phyloP scores from a whole-genome alignment of 2,329 filamentous ascomycete genomes.

The Ophiostoma tasmaniense region DNA sequence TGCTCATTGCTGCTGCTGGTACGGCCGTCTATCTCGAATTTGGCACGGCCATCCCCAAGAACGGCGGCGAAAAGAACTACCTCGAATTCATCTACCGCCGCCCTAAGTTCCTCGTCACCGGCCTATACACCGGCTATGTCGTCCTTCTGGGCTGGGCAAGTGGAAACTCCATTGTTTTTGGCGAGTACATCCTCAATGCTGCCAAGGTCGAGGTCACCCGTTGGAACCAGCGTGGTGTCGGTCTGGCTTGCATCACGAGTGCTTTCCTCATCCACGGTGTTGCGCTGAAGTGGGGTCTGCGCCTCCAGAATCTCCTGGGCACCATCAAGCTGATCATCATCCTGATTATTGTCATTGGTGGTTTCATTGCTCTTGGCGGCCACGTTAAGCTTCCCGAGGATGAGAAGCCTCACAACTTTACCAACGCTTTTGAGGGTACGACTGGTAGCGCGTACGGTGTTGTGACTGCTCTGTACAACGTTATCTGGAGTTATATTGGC shows the following conservation, averaged over 20 bases:
- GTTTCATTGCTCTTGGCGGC: conserved; percentile 53
- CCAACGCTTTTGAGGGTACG: conserved; percentile 56
- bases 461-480: conserved; percentile 63
- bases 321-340: conserved; percentile 58
- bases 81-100: conserved; percentile 55
- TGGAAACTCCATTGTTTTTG: conserved; percentile 61
- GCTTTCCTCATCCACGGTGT: conserved; percentile 59
- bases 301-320: conserved; percentile 58
- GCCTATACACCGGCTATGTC: conserved; percentile 53
- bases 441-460: conserved; percentile 57
- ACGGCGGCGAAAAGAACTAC: conserved; percentile 60
- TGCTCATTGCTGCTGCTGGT: conserved; percentile 53
- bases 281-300: conserved; percentile 56
- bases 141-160: conserved; percentile 57
- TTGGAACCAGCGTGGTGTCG: conserved; percentile 60
- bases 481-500: conserved; percentile 62
- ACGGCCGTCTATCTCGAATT: conserved; percentile 59
- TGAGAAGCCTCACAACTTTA: conserved; percentile 44
- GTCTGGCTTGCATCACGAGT: conserved; percentile 56
- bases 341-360: conserved; percentile 55
- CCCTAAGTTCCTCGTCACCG: conserved; percentile 53
- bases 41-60: conserved; percentile 55
- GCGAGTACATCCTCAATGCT: conserved; percentile 61
- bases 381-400: conserved; percentile 44
- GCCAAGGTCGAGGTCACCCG: conserved; percentile 52